phyloP scores from a whole-genome alignment of 2,329 filamentous ascomycete species.

The Fusarium sp. region DNA sequence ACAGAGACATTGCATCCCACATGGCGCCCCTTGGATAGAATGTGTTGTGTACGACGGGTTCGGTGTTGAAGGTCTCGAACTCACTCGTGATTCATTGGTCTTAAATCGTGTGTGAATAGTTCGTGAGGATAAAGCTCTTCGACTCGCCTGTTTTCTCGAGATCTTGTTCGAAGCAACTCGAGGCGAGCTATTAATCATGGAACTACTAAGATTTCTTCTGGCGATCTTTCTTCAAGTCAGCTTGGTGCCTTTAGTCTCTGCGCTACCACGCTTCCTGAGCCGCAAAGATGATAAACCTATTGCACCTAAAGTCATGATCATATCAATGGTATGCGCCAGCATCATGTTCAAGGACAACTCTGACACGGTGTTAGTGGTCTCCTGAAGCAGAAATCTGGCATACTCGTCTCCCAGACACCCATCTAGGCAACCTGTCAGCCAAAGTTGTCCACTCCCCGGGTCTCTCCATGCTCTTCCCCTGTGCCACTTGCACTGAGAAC shows the following conservation, averaged over 20 bases:
- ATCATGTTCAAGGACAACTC: neutral
- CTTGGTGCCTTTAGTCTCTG: neutral
- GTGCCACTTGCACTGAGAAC: constrained; percentile 71
- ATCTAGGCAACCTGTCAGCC: constrained; percentile 65
- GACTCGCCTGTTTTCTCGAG: neutral
- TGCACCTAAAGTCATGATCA: constrained; percentile 70
- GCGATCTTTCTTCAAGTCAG: neutral
- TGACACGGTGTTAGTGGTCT: constrained; percentile 60
- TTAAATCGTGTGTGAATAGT: neutral
- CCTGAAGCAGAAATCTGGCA: constrained; percentile 73
- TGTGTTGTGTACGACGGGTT: constrained; percentile 22
- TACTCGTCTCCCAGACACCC: constrained; percentile 57
- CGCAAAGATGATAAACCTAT: constrained; percentile 43
- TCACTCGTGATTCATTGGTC: neutral
- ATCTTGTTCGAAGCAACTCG: neutral
- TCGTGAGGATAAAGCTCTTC: constrained; percentile 14
- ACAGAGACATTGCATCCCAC: constrained; percentile 39
- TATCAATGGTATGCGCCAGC: constrained; percentile 65
- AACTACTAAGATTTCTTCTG: constrained; percentile 8
- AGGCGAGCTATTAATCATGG: constrained; percentile 16
- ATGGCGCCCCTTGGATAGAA: constrained; percentile 4
- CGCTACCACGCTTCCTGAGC: neutral
- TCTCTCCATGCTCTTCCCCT: constrained; percentile 72
- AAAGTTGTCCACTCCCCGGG: constrained; percentile 69
- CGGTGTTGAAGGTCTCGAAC: constrained; percentile 13